Evolutionary conservation across 164 flowering plant species (phyloP), one percentile per base, ranked within the genome.

Genomic region (Sedum album): DNA sequence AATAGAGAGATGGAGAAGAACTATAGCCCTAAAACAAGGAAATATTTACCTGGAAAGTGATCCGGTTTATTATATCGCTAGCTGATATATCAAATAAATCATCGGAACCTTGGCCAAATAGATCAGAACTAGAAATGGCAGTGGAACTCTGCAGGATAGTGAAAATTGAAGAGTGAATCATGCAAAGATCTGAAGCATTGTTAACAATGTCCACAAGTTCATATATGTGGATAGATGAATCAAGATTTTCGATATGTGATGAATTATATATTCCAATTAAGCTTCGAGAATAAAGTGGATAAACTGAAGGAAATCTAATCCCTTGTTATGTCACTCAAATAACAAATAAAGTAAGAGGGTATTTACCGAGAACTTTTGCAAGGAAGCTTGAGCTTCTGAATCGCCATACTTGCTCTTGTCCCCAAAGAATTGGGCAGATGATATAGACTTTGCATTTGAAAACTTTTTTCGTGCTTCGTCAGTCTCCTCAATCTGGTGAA

Each of bases 341-440:
- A n/a, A n/a, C n/a, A n/a, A n/a, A n/a, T n/a, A n/a, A n/a, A n/a
- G n/a, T n/a, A n/a, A n/a, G n/a, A n/a, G n/a, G n/a, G n/a, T n/a
- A n/a, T n/a, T n/a, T n/a, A n/a, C n/a, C n/a, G 33, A 57, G 62
- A 57, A 57, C 62, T 57, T 57, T 10, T 57, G 62, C 62, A 57
- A 30, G 62, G 33, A 57, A 14, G 62, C 62, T 57, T 57, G 62
- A 28, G 62, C 62, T 57, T 57, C 62, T 28, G 62, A 57, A 28
- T 57, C 33, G 4, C 62, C 62, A 28, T 15, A 57, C 13, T 57
- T 28, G 62, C 6, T 57, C 33, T 28, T 30, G 62, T 57, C 62
- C 62, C 62, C 62, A 57, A 57, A 57, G 62, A 57, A 57, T 57
- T 57, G 62, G 31, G 62, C 62, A 57, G 62, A 57, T 28, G 62